Evolutionary conservation across 2,329 filamentous ascomycete genomes (phyloP).

Genomic region (Fusarium liriodendri): DNA sequence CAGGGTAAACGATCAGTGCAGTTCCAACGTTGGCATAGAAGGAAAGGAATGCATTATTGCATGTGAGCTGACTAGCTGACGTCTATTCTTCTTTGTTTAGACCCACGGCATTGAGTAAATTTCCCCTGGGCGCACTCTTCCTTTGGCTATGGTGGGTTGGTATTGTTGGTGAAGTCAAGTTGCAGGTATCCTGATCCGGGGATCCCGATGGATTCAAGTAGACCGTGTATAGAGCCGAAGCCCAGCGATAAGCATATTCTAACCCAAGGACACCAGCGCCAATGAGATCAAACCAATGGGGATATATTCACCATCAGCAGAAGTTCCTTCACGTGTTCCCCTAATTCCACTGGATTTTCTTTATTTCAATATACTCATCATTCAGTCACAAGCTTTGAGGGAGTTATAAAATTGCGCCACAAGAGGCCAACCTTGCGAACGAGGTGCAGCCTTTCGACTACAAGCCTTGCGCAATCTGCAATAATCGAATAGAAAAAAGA

Average conservation of each 20-base stretch:
- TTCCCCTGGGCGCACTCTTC: neutral
- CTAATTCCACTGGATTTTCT: neutral
- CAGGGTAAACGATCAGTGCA: neutral
- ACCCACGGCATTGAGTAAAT: neutral
- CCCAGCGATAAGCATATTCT: neutral
- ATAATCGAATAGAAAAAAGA: neutral
- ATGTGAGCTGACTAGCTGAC: neutral
- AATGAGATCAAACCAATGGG: neutral
- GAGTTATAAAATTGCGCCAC: neutral
- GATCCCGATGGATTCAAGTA: neutral
- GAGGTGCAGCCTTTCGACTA: neutral
- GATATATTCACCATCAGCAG: neutral
- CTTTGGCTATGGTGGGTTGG: neutral
- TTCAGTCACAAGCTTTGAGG: neutral
- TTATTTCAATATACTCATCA: neutral
- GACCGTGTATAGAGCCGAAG: neutral
- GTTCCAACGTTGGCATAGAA: neutral
- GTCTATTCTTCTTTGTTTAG: neutral
- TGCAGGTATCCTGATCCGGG: neutral
- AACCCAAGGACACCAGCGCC: neutral
- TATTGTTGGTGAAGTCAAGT: neutral
- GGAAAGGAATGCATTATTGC: neutral
- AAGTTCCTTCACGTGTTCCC: neutral
- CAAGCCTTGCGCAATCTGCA: neutral
- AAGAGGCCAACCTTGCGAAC: neutral